Percentiles rank a stretch among this genome's conserved stretches.
Conservation (phyloP, 768 basidiomycete species). For the Kwoniella sp. region DNA sequence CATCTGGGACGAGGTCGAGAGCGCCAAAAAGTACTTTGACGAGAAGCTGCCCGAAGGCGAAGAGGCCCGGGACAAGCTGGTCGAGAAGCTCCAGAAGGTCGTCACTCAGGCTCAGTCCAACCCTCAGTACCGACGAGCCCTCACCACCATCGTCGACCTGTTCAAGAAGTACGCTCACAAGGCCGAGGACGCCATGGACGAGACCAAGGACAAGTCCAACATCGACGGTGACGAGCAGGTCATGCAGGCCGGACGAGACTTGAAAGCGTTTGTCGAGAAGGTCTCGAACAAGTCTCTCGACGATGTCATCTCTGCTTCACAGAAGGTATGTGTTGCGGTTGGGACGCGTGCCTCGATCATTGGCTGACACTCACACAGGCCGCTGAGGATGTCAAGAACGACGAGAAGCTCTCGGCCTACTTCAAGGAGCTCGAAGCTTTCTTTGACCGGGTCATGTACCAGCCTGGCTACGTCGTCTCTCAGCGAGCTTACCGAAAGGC, state of each 20-base stretch:
- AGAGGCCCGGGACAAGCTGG: conserved; percentile 50
- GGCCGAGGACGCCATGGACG: conserved; percentile 46
- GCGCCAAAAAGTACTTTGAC: conserved; percentile 47
- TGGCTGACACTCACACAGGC: conserved; percentile 13
- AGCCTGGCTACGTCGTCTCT: conserved; percentile 51
- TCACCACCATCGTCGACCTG: conserved; percentile 49
- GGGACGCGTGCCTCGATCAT: neutral
- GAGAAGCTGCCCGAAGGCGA: conserved; percentile 51
- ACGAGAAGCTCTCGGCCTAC: conserved; percentile 49
- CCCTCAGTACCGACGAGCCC: conserved; percentile 48
- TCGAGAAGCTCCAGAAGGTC: conserved; percentile 48
- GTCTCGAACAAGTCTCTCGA: conserved; percentile 50
- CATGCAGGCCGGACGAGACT: conserved; percentile 49
- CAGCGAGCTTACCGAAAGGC: conserved; percentile 50
- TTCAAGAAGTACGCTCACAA: conserved; percentile 52
- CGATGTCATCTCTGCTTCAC: conserved; percentile 41
- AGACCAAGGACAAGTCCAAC: conserved; percentile 43
- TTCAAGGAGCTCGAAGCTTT: conserved; percentile 48
- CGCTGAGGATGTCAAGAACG: conserved; percentile 49
- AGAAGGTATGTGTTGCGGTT: conserved; percentile 26
- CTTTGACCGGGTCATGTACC: conserved; percentile 49
- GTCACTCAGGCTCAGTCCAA: conserved; percentile 49
- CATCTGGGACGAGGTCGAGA: conserved; percentile 38
- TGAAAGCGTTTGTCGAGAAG: conserved; percentile 50
- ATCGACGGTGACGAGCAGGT: conserved; percentile 49